phyloP scores from a whole-genome alignment of 2,329 filamentous ascomycete genomes.

The Stagonosporopsis vannaccii region DNA sequence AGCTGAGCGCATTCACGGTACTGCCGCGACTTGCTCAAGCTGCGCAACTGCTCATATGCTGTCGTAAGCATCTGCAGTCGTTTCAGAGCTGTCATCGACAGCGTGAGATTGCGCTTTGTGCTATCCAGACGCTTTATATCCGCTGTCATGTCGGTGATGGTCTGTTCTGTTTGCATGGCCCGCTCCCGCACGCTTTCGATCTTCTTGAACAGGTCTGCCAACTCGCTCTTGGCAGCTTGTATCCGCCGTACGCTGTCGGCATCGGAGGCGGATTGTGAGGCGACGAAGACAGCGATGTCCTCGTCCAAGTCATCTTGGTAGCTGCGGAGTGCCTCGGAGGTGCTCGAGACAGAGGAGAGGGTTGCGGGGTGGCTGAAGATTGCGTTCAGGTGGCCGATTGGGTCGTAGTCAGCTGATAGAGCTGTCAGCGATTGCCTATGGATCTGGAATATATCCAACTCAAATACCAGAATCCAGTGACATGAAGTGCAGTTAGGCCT shows the following conservation, averaged over 20 bases:
- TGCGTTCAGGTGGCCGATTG: slow-evolving; percentile 89
- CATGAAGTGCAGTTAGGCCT: slow-evolving; percentile 46
- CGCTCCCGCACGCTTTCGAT: slow-evolving; percentile 92
- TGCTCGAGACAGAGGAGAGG: slow-evolving; percentile 76
- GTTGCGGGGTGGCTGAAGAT: slow-evolving; percentile 91
- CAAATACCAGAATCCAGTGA: slow-evolving; percentile 50
- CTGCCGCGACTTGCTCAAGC: slow-evolving; percentile 82
- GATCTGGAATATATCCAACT: slow-evolving; percentile 6
- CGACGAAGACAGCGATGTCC: slow-evolving; percentile 76
- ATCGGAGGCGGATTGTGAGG: slow-evolving; percentile 81
- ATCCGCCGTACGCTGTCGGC: slow-evolving; percentile 89
- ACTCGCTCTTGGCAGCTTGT: slow-evolving; percentile 86
- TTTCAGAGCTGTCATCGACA: slow-evolving; percentile 98
- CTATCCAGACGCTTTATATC: slow-evolving; percentile 97
- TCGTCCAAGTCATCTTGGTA: slow-evolving; percentile 84
- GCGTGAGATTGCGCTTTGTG: slow-evolving; percentile 93
- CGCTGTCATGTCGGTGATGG: slow-evolving; percentile 98
- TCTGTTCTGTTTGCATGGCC: slow-evolving; percentile 89
- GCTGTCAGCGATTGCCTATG: slow-evolving; percentile 33
- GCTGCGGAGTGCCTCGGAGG: slow-evolving; percentile 74
- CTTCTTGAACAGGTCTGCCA: slow-evolving; percentile 88
- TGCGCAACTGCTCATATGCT: slow-evolving; percentile 94
- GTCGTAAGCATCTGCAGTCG: slow-evolving; percentile 98
- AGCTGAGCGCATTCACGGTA: slow-evolving; percentile 95
- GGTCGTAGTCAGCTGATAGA: slow-evolving; percentile 80